Percentiles rank a stretch among this genome's conserved stretches.
Evolutionary conservation across 2,329 filamentous ascomycete genomes (phyloP).

Genomic region (Ascochyta fabae): DNA sequence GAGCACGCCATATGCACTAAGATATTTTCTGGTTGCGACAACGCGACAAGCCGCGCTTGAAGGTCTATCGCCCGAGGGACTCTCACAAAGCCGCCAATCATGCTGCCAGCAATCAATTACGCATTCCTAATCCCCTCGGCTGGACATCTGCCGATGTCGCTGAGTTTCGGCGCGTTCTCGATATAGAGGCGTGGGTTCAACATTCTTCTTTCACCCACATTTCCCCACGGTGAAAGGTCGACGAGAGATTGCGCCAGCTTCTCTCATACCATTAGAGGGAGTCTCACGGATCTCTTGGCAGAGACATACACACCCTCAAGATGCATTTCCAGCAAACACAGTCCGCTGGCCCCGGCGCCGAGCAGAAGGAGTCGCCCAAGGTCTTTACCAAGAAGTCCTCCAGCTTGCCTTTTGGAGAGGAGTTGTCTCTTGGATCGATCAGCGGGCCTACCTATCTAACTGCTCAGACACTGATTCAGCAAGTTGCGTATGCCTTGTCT

Average conservation of each 20-base stretch:
- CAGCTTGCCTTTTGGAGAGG: slow-evolving; percentile 60
- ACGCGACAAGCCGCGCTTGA: slow-evolving; percentile 34
- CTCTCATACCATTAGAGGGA: slow-evolving; percentile 19
- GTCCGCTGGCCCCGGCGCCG: slow-evolving; percentile 46
- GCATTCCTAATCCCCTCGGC: slow-evolving; percentile 34
- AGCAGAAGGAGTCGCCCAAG: slow-evolving; percentile 38
- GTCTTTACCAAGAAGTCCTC: slow-evolving; percentile 54
- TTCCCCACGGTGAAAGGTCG: slow-evolving; percentile 25
- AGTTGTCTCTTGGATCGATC: slow-evolving; percentile 64
- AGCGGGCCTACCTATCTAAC: slow-evolving; percentile 91
- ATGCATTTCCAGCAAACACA: slow-evolving; percentile 50
- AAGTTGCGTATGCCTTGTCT: slow-evolving; percentile 92
- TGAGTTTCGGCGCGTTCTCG: slow-evolving; percentile 25
- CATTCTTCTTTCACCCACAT: slow-evolving; percentile 19
- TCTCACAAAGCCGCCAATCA: slow-evolving; percentile 37
- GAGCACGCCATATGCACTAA: slow-evolving; percentile 41
- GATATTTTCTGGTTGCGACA: slow-evolving; percentile 32
- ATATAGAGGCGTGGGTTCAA: slow-evolving; percentile 21
- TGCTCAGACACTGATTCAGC: slow-evolving; percentile 91
- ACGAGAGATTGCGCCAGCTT: slow-evolving; percentile 18
- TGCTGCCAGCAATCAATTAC: slow-evolving; percentile 24
- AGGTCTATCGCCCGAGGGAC: slow-evolving; percentile 34
- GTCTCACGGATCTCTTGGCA: slow-evolving; percentile 13
- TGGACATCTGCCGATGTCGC: slow-evolving; percentile 40
- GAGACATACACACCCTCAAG: slow-evolving; percentile 22